A percentile compares a stretch with the other conserved stretches of the same genome.
Evolutionary conservation across 108 stramenopile genomes (phyloP).

Genomic region (Cyclotella sp.): DNA sequence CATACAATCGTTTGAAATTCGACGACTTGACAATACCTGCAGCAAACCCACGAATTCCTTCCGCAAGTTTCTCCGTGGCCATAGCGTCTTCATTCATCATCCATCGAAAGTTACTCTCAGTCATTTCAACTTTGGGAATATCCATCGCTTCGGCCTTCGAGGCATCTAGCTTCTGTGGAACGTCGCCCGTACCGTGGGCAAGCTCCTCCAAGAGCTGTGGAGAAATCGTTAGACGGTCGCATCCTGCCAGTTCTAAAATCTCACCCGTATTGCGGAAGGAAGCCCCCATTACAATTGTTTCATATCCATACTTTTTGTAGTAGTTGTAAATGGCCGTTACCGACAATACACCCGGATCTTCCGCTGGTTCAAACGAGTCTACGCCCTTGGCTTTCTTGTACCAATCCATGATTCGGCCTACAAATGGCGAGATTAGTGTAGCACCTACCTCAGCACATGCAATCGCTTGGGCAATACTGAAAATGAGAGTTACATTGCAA

Average conservation of each 20-base stretch:
- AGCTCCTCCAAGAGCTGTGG: constrained; percentile 85
- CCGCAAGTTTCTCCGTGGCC: constrained; percentile 99
- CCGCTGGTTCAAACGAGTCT: constrained; percentile 71
- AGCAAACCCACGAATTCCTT: constrained; percentile 96
- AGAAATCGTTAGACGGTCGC: constrained; percentile 90
- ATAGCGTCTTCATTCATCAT: constrained; percentile 97
- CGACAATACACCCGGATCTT: constrained; percentile 97
- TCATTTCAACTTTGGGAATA: constrained; percentile 81
- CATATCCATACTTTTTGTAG: constrained; percentile 96
- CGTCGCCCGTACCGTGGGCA: constrained; percentile 33
- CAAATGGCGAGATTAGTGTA: constrained; percentile 98
- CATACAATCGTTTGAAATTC: constrained; percentile 86
- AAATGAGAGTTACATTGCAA: constrained; percentile 98
- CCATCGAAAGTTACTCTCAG: constrained; percentile 94
- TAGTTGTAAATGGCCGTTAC: constrained; percentile 97
- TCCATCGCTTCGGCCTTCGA: constrained; percentile 62
- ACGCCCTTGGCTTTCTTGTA: constrained; percentile 89
- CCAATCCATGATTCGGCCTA: constrained; percentile 99
- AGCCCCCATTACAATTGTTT: constrained; percentile 99
- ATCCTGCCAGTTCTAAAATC: constrained; percentile 86
- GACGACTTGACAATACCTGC: constrained; percentile 92
- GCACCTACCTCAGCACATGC: constrained; percentile 97
- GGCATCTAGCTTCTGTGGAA: constrained; percentile 72
- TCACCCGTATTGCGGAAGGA: constrained; percentile 93
- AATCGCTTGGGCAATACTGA: constrained; percentile 94